A percentile compares a stretch with the other conserved stretches of the same genome.
phyloP scores from a whole-genome alignment of 768 basidiomycete species.

The Heimioporus sp. region DNA sequence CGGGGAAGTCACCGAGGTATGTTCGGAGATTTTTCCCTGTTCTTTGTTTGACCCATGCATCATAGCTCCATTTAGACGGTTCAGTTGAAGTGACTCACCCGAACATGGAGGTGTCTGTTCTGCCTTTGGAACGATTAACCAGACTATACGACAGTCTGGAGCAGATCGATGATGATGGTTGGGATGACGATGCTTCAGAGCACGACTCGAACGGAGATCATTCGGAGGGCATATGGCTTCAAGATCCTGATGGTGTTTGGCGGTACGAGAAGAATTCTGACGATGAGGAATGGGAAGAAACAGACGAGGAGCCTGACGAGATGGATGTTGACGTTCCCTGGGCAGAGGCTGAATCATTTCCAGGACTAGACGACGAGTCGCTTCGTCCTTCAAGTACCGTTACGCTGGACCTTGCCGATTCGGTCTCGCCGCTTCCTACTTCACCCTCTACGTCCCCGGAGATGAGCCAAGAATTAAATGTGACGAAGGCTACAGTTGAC shows the following conservation, averaged over 20 bases:
- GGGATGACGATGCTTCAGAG: slow-evolving; percentile 41
- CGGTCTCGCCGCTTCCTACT: slow-evolving; percentile 22
- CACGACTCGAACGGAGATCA: slow-evolving; percentile 40
- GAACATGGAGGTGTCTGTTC: slow-evolving; percentile 43
- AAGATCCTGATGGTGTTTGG: slow-evolving; percentile 40
- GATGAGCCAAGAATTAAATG: slow-evolving; percentile 28
- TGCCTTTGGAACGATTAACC: slow-evolving; percentile 68
- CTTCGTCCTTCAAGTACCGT: slow-evolving; percentile 13
- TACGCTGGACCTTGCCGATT: slow-evolving; percentile 20
- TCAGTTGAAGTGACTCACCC: slow-evolving; percentile 72
- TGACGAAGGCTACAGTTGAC: slow-evolving; percentile 27
- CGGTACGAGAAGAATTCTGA: slow-evolving; percentile 29
- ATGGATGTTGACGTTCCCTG: slow-evolving; percentile 38
- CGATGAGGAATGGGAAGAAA: slow-evolving; percentile 42
- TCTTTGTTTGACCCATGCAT: slow-evolving; percentile 4
- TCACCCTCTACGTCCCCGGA: slow-evolving; percentile 34
- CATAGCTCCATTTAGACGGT: slow-evolving; percentile 72
- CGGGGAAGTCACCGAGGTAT: slow-evolving; percentile 79
- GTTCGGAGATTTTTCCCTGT: slow-evolving; percentile 18
- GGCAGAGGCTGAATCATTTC: slow-evolving; percentile 22
- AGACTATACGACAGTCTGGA: slow-evolving; percentile 80
- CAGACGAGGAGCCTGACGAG: slow-evolving; percentile 31
- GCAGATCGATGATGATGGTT: slow-evolving; percentile 69
- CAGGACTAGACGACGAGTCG: slow-evolving; percentile 16
- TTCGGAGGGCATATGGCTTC: slow-evolving; percentile 40